These are phyloP conservation scores for Neurospora sp. DNA, from an alignment of 495 filamentous ascomycete genomes.

Conservation along the genomic window DNA sequence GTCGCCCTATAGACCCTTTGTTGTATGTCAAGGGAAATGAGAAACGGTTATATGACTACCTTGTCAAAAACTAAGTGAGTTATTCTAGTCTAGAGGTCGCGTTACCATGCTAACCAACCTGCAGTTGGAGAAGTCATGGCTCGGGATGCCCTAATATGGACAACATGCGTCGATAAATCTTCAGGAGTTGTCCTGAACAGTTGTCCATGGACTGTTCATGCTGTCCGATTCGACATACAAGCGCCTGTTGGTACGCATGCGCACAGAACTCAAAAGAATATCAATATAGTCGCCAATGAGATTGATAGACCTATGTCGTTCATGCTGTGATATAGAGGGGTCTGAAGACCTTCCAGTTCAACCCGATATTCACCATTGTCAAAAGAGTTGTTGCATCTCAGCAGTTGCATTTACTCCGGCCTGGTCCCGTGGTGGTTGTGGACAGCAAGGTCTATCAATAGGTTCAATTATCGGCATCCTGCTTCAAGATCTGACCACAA, in stretches of 20 bases:
- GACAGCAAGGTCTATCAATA: background rate
- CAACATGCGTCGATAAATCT: background rate
- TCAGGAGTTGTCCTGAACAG: background rate
- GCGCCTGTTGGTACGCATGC: background rate
- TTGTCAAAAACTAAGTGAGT: no score
- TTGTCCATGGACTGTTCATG: background rate
- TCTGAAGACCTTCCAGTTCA: background rate
- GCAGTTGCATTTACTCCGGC: background rate
- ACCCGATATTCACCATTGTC: background rate
- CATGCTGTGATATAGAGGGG: background rate
- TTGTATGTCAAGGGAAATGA: no score
- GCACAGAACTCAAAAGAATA: background rate
- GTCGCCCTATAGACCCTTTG: no score
- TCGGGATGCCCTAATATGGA: background rate
- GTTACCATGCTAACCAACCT: background rate
- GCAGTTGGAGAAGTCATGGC: background rate
- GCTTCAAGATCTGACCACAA: background rate
- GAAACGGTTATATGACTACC: no score
- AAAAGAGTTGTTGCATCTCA: fast-evolving
- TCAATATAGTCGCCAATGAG: background rate
- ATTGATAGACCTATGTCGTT: background rate
- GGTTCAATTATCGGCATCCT: background rate
- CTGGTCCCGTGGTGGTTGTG: background rate
- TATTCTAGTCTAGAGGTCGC: background rate
- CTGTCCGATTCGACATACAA: background rate